These are phyloP conservation scores for Tetrapisispora taiwanensis DNA, from an alignment of 805 yeast genomes.

Conservation along the genomic window DNA sequence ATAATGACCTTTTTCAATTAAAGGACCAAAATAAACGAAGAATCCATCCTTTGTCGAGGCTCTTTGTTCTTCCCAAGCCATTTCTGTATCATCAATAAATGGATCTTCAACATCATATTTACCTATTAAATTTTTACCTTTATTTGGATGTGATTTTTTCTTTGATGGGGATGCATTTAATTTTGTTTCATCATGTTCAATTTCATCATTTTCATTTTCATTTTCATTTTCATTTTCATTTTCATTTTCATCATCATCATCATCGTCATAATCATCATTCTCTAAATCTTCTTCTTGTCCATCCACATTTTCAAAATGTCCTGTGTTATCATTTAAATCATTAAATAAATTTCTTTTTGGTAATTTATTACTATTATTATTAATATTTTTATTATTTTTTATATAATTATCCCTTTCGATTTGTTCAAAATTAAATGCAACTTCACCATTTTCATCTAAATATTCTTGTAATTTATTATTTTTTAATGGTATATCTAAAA, in stretches of 20 bases:
- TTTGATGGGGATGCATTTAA: slow-evolving; percentile 15
- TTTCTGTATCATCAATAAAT: slow-evolving; percentile 89
- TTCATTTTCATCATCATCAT: slow-evolving; percentile 15
- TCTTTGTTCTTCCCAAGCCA: slow-evolving; percentile 86
- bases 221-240: slow-evolving; percentile 17
- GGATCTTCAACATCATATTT: slow-evolving; percentile 91
- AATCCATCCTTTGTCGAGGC: slow-evolving; percentile 92
- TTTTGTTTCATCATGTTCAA: slow-evolving; percentile 12
- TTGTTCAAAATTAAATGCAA: slow-evolving; percentile 21
- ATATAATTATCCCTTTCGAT: background rate
- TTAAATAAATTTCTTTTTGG: slow-evolving; percentile 17
- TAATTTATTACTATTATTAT: background rate
- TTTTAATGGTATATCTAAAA: slow-evolving; percentile 25
- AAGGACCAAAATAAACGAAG: slow-evolving; percentile 88
- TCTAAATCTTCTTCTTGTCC: slow-evolving; percentile 22
- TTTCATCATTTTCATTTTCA: slow-evolving; percentile 16
- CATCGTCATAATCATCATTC: slow-evolving; percentile 12
- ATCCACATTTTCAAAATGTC: slow-evolving; percentile 10
- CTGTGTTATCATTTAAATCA: slow-evolving; percentile 13
- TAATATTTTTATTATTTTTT: background rate
- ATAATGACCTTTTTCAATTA: slow-evolving; percentile 50
- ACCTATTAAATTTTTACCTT: slow-evolving; percentile 67
- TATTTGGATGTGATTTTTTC: slow-evolving; percentile 32
- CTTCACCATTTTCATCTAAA: slow-evolving; percentile 29
- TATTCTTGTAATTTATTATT: slow-evolving; percentile 20